Percentiles rank a stretch among this genome's conserved stretches.
These are phyloP conservation scores for Camelina sativa DNA, from an alignment of 345 rosid genomes.

Conservation along the genomic window DNA sequence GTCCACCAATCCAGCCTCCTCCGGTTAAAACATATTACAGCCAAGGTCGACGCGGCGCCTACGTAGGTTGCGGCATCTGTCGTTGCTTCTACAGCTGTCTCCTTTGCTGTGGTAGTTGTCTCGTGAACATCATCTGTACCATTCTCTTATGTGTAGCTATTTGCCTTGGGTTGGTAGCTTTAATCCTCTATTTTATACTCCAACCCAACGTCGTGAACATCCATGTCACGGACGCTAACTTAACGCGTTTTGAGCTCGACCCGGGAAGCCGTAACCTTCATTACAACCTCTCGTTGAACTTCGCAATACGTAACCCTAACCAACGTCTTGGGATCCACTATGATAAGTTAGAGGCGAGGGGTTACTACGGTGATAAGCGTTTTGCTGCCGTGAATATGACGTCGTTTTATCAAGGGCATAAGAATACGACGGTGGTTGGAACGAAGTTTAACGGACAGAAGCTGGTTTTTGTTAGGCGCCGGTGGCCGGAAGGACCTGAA, in stretches of 20 bases:
- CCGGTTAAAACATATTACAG: conserved; percentile 47
- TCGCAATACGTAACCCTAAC: conserved; percentile 64
- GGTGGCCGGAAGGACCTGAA: conserved; percentile 37
- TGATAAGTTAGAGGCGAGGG: conserved; percentile 51
- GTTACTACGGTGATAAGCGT: conserved; percentile 50
- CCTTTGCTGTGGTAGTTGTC: conserved; percentile 53
- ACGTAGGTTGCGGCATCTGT: conserved; percentile 27
- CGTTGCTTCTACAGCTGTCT: conserved; percentile 16
- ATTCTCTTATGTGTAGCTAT: conserved; percentile 48
- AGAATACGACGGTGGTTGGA: conserved; percentile 56
- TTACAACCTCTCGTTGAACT: conserved; percentile 50
- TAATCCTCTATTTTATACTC: conserved; percentile 61
- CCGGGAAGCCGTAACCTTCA: conserved; percentile 41
- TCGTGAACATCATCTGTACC: conserved; percentile 28
- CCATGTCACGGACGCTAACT: conserved; percentile 49
- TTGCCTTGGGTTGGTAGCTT: conserved; percentile 47
- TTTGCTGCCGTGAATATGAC: conserved; percentile 32
- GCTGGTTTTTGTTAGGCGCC: conserved; percentile 32
- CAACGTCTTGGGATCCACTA: conserved; percentile 59
- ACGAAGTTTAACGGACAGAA: conserved; percentile 48
- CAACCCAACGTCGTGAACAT: conserved; percentile 58
- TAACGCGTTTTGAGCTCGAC: conserved; percentile 48
- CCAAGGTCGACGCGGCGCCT: conserved; percentile 45
- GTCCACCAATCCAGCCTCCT: conserved; percentile 52
- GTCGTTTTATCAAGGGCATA: conserved; percentile 74